Evolutionary conservation across 2,329 filamentous ascomycete genomes (phyloP), one percentile per base, ranked within the genome.

Genomic region (Botrytis tulipae): DNA sequence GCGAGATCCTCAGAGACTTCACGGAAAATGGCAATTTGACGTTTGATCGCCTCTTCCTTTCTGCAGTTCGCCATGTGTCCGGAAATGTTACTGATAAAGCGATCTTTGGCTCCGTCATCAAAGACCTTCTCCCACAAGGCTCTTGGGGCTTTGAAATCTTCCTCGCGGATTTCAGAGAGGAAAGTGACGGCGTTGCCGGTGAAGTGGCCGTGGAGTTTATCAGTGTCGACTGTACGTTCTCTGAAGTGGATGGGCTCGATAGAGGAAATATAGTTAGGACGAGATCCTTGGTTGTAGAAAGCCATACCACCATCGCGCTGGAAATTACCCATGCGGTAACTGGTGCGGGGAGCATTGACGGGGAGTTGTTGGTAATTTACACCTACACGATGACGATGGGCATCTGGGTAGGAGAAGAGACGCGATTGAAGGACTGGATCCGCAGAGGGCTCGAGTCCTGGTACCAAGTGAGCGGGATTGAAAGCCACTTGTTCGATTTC

Each of bases 401-500:
- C 89, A 78, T 92, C 90, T 18, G 89, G 86, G 82, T 92, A 92
- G 1, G 89, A 91, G 85, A 92, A 92, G 54, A 92, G 85, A 71
- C 90, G 88, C 46, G 87, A 87, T 80, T 92, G 90, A 1, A 92
- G 83, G 44, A 92, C 88, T 0, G 90, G 90, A 76, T 93, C 90
- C 75, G 89, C 89, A 2, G 89, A 91, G 3, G 90, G 87, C 81
- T 92, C 90, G 70, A 90, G 88, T 60, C 90, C 90, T 1, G 90
- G 90, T 2, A 88, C 85, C 81, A 92, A 82, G 79, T 92, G 89
- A 1, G 89, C 85, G 44, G 90, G 90, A 76, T 86, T 89, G 85
- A 92, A 92, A 1, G 90, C 88, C 20, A 87, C 85, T 80, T 92
- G 90, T 83, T 93, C 91, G 67, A 92, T 90, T 78, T 91, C 88